Evolutionary conservation across 2,329 filamentous ascomycete species (phyloP).

Genomic region (Xylaria sp.): DNA sequence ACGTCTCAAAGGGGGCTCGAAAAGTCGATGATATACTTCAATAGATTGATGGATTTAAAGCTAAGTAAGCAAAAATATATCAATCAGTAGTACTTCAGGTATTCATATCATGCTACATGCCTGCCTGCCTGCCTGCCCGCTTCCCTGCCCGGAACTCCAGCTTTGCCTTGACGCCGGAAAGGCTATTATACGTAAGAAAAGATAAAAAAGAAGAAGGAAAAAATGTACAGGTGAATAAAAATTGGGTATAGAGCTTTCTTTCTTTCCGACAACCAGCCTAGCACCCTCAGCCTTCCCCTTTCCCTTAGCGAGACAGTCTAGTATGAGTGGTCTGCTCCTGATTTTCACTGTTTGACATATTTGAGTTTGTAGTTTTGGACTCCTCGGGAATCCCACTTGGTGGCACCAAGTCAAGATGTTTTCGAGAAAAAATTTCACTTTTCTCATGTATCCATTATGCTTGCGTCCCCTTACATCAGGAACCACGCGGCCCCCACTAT

Average conservation of each 20-base stretch:
- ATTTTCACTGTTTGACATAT: neutral
- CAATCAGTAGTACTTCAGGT: neutral
- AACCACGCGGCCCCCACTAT: constrained; percentile 54
- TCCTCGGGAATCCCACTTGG: neutral
- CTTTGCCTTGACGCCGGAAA: constrained; percentile 20
- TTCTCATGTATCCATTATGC: neutral
- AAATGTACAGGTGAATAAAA: constrained; percentile 28
- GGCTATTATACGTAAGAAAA: constrained; percentile 13
- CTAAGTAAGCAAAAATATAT: neutral
- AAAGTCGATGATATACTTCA: too few relatives aligned
- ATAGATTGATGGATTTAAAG: constrained; percentile 5
- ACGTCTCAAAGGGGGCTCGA: too few relatives aligned
- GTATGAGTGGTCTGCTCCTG: neutral
- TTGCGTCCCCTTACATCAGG: constrained; percentile 49
- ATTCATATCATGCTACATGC: neutral
- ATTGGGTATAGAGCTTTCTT: constrained; percentile 33
- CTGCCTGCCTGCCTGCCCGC: too few relatives aligned
- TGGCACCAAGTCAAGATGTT: too few relatives aligned
- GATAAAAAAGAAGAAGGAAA: neutral
- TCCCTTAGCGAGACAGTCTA: too few relatives aligned
- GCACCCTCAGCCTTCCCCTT: neutral
- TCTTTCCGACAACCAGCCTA: neutral
- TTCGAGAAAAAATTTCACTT: too few relatives aligned
- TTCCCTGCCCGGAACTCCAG: constrained; percentile 6
- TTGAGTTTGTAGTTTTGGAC: too few relatives aligned